phyloP scores from a whole-genome alignment of 2,329 filamentous ascomycete genomes.

The Rutstroemia sp. region DNA sequence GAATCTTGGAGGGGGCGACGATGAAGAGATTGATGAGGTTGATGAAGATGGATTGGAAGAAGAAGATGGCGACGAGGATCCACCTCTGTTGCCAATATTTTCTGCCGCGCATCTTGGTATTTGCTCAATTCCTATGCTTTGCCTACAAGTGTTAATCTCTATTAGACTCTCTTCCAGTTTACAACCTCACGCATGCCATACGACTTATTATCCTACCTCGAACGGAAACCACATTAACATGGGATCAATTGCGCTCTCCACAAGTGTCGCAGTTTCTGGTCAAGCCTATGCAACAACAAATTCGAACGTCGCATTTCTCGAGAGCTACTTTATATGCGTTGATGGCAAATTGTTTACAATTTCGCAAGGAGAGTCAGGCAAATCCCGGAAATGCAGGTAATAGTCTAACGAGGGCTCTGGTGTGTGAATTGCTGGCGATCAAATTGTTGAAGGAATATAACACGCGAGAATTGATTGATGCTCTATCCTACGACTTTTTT shows the following conservation, averaged over 20 bases:
- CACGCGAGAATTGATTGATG: slow-evolving; percentile 86
- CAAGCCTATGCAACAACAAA: slow-evolving; percentile 90
- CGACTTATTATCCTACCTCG: slow-evolving; percentile 75
- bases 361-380: slow-evolving; percentile 75
- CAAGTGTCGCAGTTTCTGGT: slow-evolving; percentile 93
- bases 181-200: slow-evolving; percentile 84
- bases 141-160: slow-evolving; percentile 20
- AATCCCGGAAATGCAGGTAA: slow-evolving; percentile 80
- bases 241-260: slow-evolving; percentile 92
- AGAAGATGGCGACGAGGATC: slow-evolving; percentile 32
- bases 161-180: slow-evolving; percentile 76
- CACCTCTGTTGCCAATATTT: slow-evolving; percentile 67
- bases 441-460: slow-evolving; percentile 84
- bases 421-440: slow-evolving; percentile 86
- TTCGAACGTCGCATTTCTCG: slow-evolving; percentile 75
- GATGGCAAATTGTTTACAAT: slow-evolving; percentile 90
- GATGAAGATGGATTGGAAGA: slow-evolving; percentile 35
- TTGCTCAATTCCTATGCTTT: not conserved
- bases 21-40: slow-evolving; percentile 32
- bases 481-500: slow-evolving; percentile 90
- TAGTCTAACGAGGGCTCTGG: slow-evolving; percentile 75
- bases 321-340: slow-evolving; percentile 82
- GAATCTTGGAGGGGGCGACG: slow-evolving; percentile 14
- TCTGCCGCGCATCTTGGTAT: slow-evolving; percentile 70
- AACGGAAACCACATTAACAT: slow-evolving; percentile 86